These are phyloP conservation scores for Brassica nigra DNA, from an alignment of 345 rosid genomes.

Conservation along the genomic window DNA sequence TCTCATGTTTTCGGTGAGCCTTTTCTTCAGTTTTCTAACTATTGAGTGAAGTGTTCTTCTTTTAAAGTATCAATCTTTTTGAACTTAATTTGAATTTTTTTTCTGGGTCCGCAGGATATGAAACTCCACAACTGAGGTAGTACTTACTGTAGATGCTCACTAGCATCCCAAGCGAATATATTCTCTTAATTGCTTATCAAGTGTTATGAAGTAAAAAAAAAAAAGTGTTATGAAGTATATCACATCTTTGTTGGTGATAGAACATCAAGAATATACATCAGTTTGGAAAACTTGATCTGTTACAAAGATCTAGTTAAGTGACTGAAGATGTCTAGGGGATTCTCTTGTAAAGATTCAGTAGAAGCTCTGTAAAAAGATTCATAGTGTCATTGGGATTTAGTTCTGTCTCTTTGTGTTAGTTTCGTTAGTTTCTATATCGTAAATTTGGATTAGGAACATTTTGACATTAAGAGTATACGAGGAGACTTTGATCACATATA, in stretches of 20 bases:
- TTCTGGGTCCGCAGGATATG: slow-evolving; percentile 59
- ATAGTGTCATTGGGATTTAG: background rate
- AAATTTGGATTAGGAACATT: background rate
- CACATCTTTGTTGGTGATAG: too few relatives aligned
- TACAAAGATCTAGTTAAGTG: background rate
- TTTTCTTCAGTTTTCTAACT: background rate
- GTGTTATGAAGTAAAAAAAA: background rate
- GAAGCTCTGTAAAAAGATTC: background rate
- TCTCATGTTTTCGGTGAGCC: slow-evolving; percentile 63
- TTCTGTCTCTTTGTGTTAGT: background rate
- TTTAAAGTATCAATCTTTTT: background rate
- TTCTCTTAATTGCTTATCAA: slow-evolving; percentile 10
- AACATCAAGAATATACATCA: background rate
- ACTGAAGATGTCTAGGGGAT: background rate
- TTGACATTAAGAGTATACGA: background rate
- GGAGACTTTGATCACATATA: too few relatives aligned
- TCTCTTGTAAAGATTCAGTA: background rate
- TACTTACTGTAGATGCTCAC: slow-evolving; percentile 11
- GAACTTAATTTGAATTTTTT: background rate
- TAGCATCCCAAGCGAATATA: background rate
- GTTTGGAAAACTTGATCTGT: background rate
- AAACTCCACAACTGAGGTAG: slow-evolving; percentile 88
- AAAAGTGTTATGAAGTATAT: background rate
- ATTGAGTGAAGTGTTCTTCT: background rate
- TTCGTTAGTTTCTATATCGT: background rate